Conservation (phyloP, 371 early-diverging fungal genomes). For the Dinochytrium kinnereticum region DNA sequence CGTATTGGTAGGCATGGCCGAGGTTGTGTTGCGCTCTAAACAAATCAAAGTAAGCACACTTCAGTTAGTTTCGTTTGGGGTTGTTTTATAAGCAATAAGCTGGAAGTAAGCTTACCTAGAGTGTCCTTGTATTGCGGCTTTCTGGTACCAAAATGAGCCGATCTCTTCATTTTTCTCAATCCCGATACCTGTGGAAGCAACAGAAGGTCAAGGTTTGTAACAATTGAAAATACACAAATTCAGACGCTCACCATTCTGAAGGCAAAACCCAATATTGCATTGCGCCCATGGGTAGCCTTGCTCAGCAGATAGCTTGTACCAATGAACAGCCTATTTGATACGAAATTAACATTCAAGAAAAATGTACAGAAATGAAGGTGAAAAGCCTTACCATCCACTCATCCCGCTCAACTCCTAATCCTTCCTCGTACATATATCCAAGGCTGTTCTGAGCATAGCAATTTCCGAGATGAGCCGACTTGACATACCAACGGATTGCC, state of each 20-base stretch:
- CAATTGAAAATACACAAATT: background rate
- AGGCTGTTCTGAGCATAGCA: conserved; percentile 88
- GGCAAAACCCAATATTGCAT: conserved; percentile 83
- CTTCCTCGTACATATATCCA: conserved; percentile 80
- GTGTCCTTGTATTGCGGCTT: conserved; percentile 79
- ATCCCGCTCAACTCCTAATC: conserved; percentile 72
- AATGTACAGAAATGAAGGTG: background rate
- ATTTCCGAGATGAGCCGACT: conserved; percentile 81
- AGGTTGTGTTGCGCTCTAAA: conserved; percentile 89
- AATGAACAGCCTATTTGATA: conserved; percentile 58
- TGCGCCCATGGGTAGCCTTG: conserved; percentile 79
- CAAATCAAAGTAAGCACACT: too few relatives aligned
- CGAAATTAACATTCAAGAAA: background rate
- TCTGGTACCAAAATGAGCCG: conserved; percentile 81
- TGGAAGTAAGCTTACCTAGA: conserved; percentile 48
- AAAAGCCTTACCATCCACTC: conserved; percentile 23
- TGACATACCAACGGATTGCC: conserved; percentile 83
- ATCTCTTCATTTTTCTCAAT: conserved; percentile 59
- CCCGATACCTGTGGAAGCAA: conserved; percentile 58
- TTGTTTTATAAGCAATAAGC: background rate
- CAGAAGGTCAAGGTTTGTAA: background rate
- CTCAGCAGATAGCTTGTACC: conserved; percentile 72
- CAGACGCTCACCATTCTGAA: conserved; percentile 67
- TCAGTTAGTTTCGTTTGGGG: background rate
- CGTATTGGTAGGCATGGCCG: conserved; percentile 87